Evolutionary conservation across 768 basidiomycete species (phyloP).

Genomic region (Polyporus arcularius): DNA sequence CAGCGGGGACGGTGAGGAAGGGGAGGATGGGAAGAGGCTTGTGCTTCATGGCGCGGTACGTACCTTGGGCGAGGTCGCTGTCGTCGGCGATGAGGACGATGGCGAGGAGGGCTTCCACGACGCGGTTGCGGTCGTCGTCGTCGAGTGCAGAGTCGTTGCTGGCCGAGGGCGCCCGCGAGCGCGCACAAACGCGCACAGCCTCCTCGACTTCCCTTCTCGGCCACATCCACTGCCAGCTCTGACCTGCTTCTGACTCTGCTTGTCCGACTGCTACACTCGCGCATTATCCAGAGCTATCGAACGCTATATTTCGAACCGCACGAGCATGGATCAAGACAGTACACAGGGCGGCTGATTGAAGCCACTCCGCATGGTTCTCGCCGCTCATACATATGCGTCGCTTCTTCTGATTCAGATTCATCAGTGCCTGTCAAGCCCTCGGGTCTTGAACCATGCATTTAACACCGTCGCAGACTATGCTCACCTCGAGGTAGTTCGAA

Average conservation of each 20-base stretch:
- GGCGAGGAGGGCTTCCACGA: slow-evolving; percentile 8
- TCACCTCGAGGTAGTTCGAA: too few species aligned
- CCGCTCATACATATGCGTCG: too few species aligned
- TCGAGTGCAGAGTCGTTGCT: slow-evolving; percentile 2
- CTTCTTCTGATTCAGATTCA: too few species aligned
- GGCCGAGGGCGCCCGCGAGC: slow-evolving; percentile 3
- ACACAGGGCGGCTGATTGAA: too few species aligned
- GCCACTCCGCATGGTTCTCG: too few species aligned
- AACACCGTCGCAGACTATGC: too few species aligned
- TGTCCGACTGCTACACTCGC: background rate
- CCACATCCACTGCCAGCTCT: background rate
- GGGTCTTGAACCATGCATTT: too few species aligned
- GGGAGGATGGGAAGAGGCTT: slow-evolving; percentile 25
- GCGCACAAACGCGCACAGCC: slow-evolving; percentile 6
- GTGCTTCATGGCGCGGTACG: slow-evolving; percentile 10
- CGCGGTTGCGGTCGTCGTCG: slow-evolving; percentile 11
- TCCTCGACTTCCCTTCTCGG: background rate
- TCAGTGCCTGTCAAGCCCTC: too few species aligned
- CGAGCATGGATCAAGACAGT: too few species aligned
- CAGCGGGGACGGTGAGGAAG: slow-evolving; percentile 22
- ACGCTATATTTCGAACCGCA: too few species aligned
- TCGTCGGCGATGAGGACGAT: slow-evolving; percentile 14
- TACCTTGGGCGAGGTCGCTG: slow-evolving; percentile 19
- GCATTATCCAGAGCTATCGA: too few species aligned
- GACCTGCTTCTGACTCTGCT: background rate